Base-by-base conservation (phyloP, 768 basidiomycete species). In the Suillus clintonianus region DNA sequence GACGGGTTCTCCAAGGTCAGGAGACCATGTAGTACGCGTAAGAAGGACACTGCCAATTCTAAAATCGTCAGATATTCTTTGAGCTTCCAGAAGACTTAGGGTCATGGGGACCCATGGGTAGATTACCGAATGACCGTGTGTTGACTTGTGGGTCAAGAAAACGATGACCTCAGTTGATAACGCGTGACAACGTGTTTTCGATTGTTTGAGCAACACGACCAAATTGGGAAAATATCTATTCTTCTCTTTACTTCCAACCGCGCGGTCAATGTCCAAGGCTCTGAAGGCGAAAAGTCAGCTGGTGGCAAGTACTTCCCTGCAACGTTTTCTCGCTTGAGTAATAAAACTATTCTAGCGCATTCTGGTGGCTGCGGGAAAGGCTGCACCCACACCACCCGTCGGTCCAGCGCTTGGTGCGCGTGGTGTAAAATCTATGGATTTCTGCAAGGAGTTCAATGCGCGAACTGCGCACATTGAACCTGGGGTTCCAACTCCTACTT, bases 401-500 rank as follows among this genome's bases (percentile, higher is more conserved):
- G 97, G 97, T 72, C 97, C 97, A 61, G 97, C 96, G 37, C 86
- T 99, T 60, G 97, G 97, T 81, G 97, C 97, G 67, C 89, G 94
- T 72, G 97, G 97, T 70, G 96, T 99, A 69, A 98, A 97, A 79
- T 95, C 95, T 32, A 99, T 99, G 92, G 97, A 99, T 80, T 99
- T 99, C 74, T 97, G 95, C 84, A 99, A 98, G 77, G 95, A 99
- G 76, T 99, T 99, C 81, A 99, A 99, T 74, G 96, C 97, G n/a
- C 89, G 90, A 67, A 98, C 97, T 22, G 90, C 93, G 37, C 90
- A 94, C 74, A 84, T 97, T 42, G 85, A 88, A 65, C 88, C 90
- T 19, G 94, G 94, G 41, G 86, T 91, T 11, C 97, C 97, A 8
- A 86, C 87, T 43, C 97, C 97, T 11, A 97, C 95, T n/a, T 79